Percentiles rank a stretch among this genome's conserved stretches.
These are phyloP conservation scores for Patellifolia procumbens DNA, from an alignment of 179 eudicot species.

Conservation along the genomic window DNA sequence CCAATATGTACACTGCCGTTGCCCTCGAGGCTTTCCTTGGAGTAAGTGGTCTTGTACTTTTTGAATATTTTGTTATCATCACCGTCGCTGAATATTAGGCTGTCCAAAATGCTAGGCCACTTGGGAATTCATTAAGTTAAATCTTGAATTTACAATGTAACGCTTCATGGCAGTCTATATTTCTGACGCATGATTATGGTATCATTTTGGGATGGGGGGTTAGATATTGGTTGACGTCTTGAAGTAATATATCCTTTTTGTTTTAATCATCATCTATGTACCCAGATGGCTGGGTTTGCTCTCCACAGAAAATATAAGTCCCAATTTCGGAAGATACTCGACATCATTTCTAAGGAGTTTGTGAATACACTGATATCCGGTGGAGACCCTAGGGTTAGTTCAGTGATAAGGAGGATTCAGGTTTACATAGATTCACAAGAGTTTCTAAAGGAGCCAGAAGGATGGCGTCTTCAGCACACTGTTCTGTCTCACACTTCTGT, in stretches of 20 bases:
- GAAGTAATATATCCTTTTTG: background rate
- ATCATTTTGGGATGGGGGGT: background rate
- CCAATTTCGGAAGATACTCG: constrained; percentile 72
- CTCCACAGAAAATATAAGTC: constrained; percentile 61
- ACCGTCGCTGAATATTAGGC: no score
- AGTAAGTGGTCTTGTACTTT: constrained; percentile 45
- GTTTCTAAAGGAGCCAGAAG: constrained; percentile 66
- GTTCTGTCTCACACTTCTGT: constrained; percentile 36
- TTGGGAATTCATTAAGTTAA: no score
- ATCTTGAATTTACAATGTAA: background rate
- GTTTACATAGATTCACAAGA: constrained; percentile 55
- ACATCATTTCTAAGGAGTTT: constrained; percentile 52
- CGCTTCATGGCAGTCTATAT: no score
- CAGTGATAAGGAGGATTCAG: constrained; percentile 41
- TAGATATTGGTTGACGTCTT: background rate
- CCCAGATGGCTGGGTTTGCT: constrained; percentile 88
- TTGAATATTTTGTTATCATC: no score
- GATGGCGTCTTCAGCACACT: constrained; percentile 50
- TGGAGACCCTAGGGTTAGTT: constrained; percentile 33
- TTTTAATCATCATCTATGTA: background rate
- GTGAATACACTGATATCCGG: constrained; percentile 41
- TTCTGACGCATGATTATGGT: no score
- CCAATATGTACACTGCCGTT: constrained; percentile 62
- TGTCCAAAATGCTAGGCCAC: no score
- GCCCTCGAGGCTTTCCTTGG: constrained; percentile 78